These are phyloP conservation scores for Plasmodium gallinaceum DNA, from an alignment of 169 alveolate species.

Conservation along the genomic window DNA sequence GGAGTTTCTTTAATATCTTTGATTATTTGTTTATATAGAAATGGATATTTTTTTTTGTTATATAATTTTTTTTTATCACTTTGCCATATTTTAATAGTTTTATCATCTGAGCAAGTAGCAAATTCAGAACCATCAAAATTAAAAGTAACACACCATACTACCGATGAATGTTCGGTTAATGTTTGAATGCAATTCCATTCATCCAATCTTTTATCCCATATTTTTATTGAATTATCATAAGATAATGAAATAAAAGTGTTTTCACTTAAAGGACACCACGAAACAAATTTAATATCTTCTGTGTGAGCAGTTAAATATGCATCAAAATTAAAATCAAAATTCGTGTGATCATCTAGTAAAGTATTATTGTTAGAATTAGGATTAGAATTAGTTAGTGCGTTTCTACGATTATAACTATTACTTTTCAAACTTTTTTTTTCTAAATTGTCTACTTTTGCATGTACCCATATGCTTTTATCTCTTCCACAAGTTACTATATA, in stretches of 20 bases:
- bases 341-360: background rate
- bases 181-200: constrained; percentile 87
- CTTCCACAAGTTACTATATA: constrained; percentile 87
- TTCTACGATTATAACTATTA: background rate
- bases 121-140: constrained; percentile 80
- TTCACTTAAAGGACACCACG: constrained; percentile 76
- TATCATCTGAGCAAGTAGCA: constrained; percentile 83
- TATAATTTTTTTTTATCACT: constrained; percentile 36
- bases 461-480: constrained; percentile 85
- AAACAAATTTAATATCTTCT: constrained; percentile 55
- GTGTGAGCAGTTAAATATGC: constrained; percentile 62
- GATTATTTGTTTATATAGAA: constrained; percentile 44
- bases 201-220: constrained; percentile 44
- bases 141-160: constrained; percentile 85
- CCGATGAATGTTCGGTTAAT: constrained; percentile 78
- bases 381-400: background rate
- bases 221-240: constrained; percentile 60
- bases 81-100: constrained; percentile 47
- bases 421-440: background rate
- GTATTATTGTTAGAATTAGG: background rate
- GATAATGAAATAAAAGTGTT: constrained; percentile 77
- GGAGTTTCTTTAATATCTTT: constrained; percentile 30
- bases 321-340: constrained; percentile 47
- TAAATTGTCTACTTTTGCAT: constrained; percentile 33
- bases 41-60: constrained; percentile 47